A percentile compares a stretch with the other conserved stretches of the same genome.
phyloP scores from a whole-genome alignment of 2,329 filamentous ascomycete genomes.

The Stachybotrys chartarum region DNA sequence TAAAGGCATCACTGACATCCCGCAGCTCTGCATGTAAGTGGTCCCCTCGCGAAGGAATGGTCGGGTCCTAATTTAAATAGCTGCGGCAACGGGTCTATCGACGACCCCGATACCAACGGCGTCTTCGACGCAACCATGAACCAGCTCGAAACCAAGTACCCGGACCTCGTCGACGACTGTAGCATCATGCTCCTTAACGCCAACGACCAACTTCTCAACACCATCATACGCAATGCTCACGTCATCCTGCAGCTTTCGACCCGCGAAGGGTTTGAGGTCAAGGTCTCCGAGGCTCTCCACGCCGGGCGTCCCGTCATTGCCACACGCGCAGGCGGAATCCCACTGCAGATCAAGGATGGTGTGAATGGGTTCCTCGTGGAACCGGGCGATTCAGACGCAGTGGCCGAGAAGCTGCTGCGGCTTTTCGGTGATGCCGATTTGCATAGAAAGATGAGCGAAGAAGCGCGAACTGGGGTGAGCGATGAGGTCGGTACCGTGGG shows the following conservation, averaged over 20 bases:
- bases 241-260: slow-evolving; percentile 74
- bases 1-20: slow-evolving; percentile 42
- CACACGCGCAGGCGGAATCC: slow-evolving; percentile 70
- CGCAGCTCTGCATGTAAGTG: slow-evolving; percentile 62
- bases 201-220: slow-evolving; percentile 74
- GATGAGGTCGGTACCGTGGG: slow-evolving; percentile 79
- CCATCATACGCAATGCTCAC: slow-evolving; percentile 63
- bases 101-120: slow-evolving; percentile 68
- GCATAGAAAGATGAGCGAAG: slow-evolving; percentile 59
- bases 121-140: slow-evolving; percentile 67
- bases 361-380: slow-evolving; percentile 70
- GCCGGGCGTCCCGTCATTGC: slow-evolving; percentile 74
- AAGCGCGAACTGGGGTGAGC: slow-evolving; percentile 59
- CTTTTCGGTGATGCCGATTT: slow-evolving; percentile 60
- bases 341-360: slow-evolving; percentile 65
- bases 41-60: not conserved
- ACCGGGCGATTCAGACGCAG: slow-evolving; percentile 60
- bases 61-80: slow-evolving; percentile 10
- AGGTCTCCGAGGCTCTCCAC: slow-evolving; percentile 76
- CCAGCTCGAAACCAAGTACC: slow-evolving; percentile 57
- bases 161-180: slow-evolving; percentile 56
- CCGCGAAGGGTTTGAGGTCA: slow-evolving; percentile 79
- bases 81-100: slow-evolving; percentile 71
- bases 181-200: slow-evolving; percentile 71
- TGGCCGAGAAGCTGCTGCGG: slow-evolving; percentile 58